Evolutionary conservation across 352 stramenopile species (phyloP), one percentile per base, ranked within the genome.

Genomic region (Blastocystis sp.): DNA sequence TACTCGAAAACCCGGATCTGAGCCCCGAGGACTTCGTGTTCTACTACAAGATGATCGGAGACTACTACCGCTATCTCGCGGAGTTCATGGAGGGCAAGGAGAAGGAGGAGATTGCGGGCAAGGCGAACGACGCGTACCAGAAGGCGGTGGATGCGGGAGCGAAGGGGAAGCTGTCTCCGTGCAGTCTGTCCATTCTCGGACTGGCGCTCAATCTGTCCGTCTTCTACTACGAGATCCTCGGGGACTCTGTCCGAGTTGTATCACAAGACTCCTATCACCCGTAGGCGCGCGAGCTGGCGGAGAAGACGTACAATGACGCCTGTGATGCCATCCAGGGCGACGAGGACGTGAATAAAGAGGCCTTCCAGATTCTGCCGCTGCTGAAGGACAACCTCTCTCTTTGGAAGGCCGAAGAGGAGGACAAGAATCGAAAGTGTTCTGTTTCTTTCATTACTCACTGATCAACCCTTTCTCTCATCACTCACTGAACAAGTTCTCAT

Each of bases 191-290:
- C 10, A 82, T 87, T 14, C 89, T 91, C 28, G 90, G 90, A 9
- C 81, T 91, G 7, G 80, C 89, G 54, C 89, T 91, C 79, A 91
- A 91, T 79, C 89, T 89, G 38, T 71, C 87, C 14, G 89, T 91
- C 3, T 90, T 91, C 64, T 89, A 89, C 71, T 90, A 88, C 61
- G 89, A 90, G 14, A 90, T 90, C 63, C 11, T 89, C 3, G 62
- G 62, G 11, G n/a, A 69, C 4, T 34, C 62, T 21, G n/a, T 14
- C 24, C 24, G 40, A 40, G 62, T 69, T 19, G 10, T 34, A 17
- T 42, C 2, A 6, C 40, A 69, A 24, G 11, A 17, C 34, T 48
- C 80, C 9, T 66, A 61, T 3, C 43, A 66, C 28, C 21, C 70
- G 3, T 59, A 57, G 21, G 89, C 89, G 9, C 87, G 74, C 38